phyloP scores from a whole-genome alignment of 805 yeast species.

The Saturnispora saitoi region DNA sequence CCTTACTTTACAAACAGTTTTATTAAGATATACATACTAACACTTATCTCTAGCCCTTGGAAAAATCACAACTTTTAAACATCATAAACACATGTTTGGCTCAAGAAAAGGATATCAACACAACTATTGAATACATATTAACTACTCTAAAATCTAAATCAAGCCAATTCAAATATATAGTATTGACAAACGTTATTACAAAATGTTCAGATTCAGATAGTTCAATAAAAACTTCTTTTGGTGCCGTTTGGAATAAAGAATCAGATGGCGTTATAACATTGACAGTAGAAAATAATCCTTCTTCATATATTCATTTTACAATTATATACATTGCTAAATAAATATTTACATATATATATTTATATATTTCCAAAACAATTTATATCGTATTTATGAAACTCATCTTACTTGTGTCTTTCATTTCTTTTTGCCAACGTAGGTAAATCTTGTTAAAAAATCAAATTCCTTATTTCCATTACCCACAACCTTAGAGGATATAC shows the following conservation, averaged over 20 bases:
- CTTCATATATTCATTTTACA: background rate
- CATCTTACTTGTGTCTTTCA: too few species aligned
- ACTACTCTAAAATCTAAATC: conserved; percentile 35
- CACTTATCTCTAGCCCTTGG: background rate
- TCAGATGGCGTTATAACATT: conserved; percentile 43
- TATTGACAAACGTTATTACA: conserved; percentile 33
- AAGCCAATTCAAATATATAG: conserved; percentile 48
- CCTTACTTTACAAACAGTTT: background rate
- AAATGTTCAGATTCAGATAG: conserved; percentile 19
- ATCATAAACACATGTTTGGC: conserved; percentile 6
- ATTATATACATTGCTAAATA: background rate
- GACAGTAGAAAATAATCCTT: conserved; percentile 23
- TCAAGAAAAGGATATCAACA: conserved; percentile 10
- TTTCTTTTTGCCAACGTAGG: background rate
- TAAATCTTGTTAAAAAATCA: conserved; percentile 6
- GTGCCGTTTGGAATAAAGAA: conserved; percentile 48
- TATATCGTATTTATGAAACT: background rate
- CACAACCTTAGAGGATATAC: background rate
- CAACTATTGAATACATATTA: conserved; percentile 28
- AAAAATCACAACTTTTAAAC: background rate
- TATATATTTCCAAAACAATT: conserved; percentile 5
- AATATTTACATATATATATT: background rate
- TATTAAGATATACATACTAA: background rate
- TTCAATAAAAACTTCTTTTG: conserved; percentile 33
- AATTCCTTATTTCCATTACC: background rate